Evolutionary conservation across 495 filamentous ascomycete genomes (phyloP), one percentile per base, ranked within the genome.

Genomic region (Parathielavia hyrcaniae): DNA sequence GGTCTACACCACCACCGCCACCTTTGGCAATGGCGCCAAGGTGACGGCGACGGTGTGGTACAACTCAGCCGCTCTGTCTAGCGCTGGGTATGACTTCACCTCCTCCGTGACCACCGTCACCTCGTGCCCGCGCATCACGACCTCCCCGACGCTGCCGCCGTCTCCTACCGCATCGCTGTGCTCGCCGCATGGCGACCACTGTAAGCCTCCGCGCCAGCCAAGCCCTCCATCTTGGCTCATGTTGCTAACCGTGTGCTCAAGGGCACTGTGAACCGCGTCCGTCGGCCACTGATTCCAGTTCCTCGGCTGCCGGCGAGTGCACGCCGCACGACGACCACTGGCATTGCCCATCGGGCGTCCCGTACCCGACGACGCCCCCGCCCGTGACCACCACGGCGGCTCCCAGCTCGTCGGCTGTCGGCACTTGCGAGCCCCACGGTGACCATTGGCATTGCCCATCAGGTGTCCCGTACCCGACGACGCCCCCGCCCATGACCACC

Each of bases 41-140:
- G 46, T 36, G 17, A 55, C 53, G 26, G 53, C 41, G 10, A 47
- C 38, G 41, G 41, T 34, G 4, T 46, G 35, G 8, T 55, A 55
- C 30, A 43, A 55, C 53, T 46, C 35, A 6, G 17, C 46, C 16
- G 53, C 53, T 2, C 39, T 55, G 5, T 9, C n/a, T n/a, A 55
- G 43, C 14, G 53, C 53, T 16, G 53, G 53, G 17, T 55, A 55
- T 19, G 47, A 32, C 53, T 47, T 55, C 41, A 38, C 23, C 30
- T 47, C 53, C 5, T 51, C 49, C 5, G 34, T 51, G 3, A 19
- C 39, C 34, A 51, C 49, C 34, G 39, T 35, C 49, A 51, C 49
- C 49, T 38, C 49, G 23, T 51, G 49, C 10, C 19, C 10, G 10
- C 20, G 17, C 0, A 6, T 35, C 10, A 38, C 49, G 4, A 10